These are phyloP conservation scores for Boletus rufocinnamomeus DNA, from an alignment of 768 basidiomycete species.

Conservation along the genomic window DNA sequence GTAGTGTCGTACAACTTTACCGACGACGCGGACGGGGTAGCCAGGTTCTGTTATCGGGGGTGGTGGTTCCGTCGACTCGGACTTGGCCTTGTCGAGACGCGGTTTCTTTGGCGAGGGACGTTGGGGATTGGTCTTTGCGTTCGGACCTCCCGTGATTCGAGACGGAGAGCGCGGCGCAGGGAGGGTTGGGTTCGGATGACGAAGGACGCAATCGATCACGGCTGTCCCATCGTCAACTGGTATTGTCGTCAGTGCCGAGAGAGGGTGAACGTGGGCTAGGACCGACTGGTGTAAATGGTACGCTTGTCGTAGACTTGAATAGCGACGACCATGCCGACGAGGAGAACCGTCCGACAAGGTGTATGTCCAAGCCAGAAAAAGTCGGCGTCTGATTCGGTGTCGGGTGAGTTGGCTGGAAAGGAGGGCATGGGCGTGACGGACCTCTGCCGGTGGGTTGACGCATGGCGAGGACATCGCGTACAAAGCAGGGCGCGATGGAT, in stretches of 20 bases:
- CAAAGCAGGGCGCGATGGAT: conserved; percentile 56
- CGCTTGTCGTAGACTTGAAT: conserved; percentile 59
- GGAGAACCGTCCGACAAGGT: conserved; percentile 63
- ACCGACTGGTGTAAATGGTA: conserved; percentile 57
- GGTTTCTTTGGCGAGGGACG: conserved; percentile 21
- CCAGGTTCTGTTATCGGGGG: conserved; percentile 49
- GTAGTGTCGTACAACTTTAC: conserved; percentile 44
- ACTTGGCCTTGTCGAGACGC: conserved; percentile 8
- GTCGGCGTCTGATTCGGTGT: conserved; percentile 44
- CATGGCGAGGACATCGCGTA: conserved; percentile 54
- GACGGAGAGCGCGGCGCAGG: conserved; percentile 7
- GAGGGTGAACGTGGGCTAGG: background rate
- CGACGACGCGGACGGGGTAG: conserved; percentile 46
- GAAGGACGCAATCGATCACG: conserved; percentile 66
- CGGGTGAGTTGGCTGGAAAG: background rate
- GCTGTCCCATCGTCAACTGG: conserved; percentile 79
- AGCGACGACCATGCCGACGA: conserved; percentile 68
- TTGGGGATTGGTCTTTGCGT: conserved; percentile 1
- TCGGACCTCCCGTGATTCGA: conserved; percentile 7
- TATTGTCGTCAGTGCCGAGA: background rate
- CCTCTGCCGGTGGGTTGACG: conserved; percentile 39
- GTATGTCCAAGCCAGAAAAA: conserved; percentile 73
- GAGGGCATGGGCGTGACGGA: conserved; percentile 1
- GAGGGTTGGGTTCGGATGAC: conserved; percentile 36
- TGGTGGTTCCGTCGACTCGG: conserved; percentile 23